Percentiles rank a stretch among this genome's conserved stretches.
Conservation (phyloP, 2,329 filamentous ascomycete genomes). For the Colletotrichum scovillei region DNA sequence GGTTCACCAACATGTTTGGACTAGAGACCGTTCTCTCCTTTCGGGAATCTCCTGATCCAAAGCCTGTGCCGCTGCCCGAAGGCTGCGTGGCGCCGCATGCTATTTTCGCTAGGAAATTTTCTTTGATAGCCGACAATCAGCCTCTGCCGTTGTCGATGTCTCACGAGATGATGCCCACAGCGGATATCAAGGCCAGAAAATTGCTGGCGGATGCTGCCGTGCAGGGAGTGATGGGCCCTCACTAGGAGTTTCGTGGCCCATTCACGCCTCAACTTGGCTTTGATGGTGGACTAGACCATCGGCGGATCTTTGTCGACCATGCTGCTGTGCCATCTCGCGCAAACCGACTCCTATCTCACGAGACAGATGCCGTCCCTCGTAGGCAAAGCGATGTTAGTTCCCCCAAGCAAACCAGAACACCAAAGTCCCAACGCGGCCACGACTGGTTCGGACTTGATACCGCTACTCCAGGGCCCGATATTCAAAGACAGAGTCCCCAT, state of each 20-base stretch:
- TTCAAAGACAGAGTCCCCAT: not conserved
- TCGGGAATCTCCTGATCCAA: conserved; percentile 7
- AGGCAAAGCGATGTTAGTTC: not conserved
- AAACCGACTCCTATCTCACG: not conserved
- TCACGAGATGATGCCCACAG: conserved; percentile 52
- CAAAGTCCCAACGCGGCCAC: conserved; percentile 7
- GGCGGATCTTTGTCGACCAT: conserved; percentile 41
- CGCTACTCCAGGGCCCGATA: not conserved
- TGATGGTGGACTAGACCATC: conserved; percentile 56
- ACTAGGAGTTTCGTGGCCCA: conserved; percentile 52
- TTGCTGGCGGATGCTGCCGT: conserved; percentile 43
- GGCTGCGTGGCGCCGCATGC: conserved; percentile 54
- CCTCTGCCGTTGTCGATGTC: conserved; percentile 47
- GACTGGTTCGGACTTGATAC: conserved; percentile 34
- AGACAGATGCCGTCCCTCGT: not conserved
- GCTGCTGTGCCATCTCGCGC: not conserved
- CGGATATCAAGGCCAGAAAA: conserved; percentile 54
- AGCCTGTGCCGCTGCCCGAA: conserved; percentile 45
- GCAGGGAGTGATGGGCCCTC: conserved; percentile 41
- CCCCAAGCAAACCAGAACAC: not conserved
- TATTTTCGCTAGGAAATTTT: conserved; percentile 57
- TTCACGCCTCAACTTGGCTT: conserved; percentile 59
- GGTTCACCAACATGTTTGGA: conserved; percentile 25
- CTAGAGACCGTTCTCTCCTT: conserved; percentile 25
- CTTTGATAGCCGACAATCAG: conserved; percentile 46